These are phyloP conservation scores for Cyanodermella asteris DNA, from an alignment of 2,329 filamentous ascomycete genomes.

Conservation along the genomic window DNA sequence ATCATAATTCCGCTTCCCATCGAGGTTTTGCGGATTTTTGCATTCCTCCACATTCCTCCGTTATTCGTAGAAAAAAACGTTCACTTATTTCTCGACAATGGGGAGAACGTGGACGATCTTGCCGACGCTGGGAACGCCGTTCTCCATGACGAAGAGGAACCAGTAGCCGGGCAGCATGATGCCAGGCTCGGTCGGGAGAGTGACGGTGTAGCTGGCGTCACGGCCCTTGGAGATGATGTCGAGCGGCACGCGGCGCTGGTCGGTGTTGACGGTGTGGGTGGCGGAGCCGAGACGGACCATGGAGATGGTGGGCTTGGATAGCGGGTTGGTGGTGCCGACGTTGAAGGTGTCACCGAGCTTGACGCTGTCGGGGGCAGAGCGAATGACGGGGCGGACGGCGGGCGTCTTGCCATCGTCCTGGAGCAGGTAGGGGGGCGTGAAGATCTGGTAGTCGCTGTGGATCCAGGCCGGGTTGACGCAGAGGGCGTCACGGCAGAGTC, in stretches of 20 bases:
- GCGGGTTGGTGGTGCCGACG: conserved; percentile 13
- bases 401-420: conserved; percentile 19
- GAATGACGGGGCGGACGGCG: conserved; percentile 23
- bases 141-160: conserved; percentile 29
- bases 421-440: conserved; percentile 33
- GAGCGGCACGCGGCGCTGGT: conserved; percentile 32
- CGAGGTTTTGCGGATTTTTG: no score
- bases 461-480: conserved; percentile 26
- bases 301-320: conserved; percentile 16
- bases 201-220: conserved; percentile 17
- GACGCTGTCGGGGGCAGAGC: conserved; percentile 11
- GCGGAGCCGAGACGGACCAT: conserved; percentile 27
- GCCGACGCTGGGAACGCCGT: conserved; percentile 25
- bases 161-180: conserved; percentile 31
- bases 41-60: no score
- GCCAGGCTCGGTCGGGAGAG: conserved; percentile 26
- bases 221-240: conserved; percentile 5
- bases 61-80: no score
- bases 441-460: conserved; percentile 34
- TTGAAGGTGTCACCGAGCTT: conserved; percentile 14
- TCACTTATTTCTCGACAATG: no score
- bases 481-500: conserved; percentile 29
- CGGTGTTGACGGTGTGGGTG: conserved; percentile 36
- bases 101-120: conserved; percentile 20
- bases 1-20: no score